phyloP scores from a whole-genome alignment of 1,284 basidiomycete species.

The Mrakiaceae sp. region DNA sequence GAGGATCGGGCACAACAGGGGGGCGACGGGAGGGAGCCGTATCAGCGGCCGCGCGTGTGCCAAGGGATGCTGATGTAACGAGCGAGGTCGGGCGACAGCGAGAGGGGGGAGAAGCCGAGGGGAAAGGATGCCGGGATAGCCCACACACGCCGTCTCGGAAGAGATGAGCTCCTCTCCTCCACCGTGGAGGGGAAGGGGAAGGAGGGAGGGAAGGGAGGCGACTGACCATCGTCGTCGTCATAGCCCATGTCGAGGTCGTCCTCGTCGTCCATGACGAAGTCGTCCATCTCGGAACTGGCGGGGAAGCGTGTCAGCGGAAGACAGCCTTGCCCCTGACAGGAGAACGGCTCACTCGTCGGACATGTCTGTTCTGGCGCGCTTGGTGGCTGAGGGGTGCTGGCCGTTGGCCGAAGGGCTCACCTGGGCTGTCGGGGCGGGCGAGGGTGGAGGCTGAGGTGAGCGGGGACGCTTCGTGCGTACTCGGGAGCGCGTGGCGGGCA shows the following conservation, averaged over 20 bases:
- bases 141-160: neutral
- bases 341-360: too few species aligned
- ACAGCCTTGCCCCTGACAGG: too few species aligned
- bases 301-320: too few species aligned
- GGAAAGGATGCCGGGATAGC: too few species aligned
- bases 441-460: too few species aligned
- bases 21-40: neutral
- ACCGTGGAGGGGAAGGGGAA: neutral
- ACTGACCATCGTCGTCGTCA: conserved; percentile 47
- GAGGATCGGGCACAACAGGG: neutral
- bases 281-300: conserved; percentile 9
- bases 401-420: too few species aligned
- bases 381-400: too few species aligned
- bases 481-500: too few species aligned
- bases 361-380: too few species aligned
- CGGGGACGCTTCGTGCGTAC: too few species aligned
- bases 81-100: neutral
- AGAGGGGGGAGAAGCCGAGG: neutral
- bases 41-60: too few species aligned
- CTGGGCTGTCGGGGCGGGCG: too few species aligned
- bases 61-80: neutral
- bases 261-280: conserved; percentile 33
- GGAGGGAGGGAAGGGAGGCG: conserved; percentile 15
- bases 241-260: conserved; percentile 57
- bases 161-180: neutral